phyloP scores from a whole-genome alignment of 1,139 yeast species.

The Lodderomyces metapsilosis region DNA sequence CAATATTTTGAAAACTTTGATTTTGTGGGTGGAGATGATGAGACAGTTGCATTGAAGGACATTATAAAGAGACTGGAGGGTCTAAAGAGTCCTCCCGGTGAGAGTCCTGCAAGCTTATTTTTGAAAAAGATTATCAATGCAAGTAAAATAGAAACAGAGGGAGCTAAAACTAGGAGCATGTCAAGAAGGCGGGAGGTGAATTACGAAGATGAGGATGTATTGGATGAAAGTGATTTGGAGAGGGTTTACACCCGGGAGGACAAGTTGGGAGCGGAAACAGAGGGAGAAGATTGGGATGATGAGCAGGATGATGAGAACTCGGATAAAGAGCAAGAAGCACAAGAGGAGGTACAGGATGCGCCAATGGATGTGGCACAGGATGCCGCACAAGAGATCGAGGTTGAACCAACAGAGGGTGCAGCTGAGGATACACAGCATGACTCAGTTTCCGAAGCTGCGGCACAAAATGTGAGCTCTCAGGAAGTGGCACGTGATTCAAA shows the following conservation, averaged over 20 bases:
- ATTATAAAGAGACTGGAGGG: constrained; percentile 4
- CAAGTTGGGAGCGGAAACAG: constrained; percentile 1
- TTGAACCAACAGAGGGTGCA: too few relatives aligned
- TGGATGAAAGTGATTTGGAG: constrained; percentile 21
- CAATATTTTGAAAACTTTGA: constrained; percentile 11
- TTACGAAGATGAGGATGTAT: constrained; percentile 16
- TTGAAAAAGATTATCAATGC: constrained; percentile 6
- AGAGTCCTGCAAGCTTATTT: not conserved
- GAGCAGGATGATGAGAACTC: constrained; percentile 2
- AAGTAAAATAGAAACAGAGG: constrained; percentile 16
- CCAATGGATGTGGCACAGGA: not conserved
- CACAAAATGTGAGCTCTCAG: too few relatives aligned
- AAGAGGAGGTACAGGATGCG: not conserved
- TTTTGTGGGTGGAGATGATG: constrained; percentile 9
- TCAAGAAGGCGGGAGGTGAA: constrained; percentile 4
- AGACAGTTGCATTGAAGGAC: constrained; percentile 3
- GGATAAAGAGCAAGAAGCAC: not conserved
- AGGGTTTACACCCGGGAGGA: constrained; percentile 6
- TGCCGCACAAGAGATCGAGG: not conserved
- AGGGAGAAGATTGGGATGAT: constrained; percentile 3
- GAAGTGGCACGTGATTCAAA: too few relatives aligned
- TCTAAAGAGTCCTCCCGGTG: not conserved
- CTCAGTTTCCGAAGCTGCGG: too few relatives aligned
- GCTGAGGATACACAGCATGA: too few relatives aligned
- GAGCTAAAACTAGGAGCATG: not conserved